A percentile compares a stretch with the other conserved stretches of the same genome.
These are phyloP conservation scores for Monilinia laxa DNA, from an alignment of 2,329 filamentous ascomycete genomes.

Conservation along the genomic window DNA sequence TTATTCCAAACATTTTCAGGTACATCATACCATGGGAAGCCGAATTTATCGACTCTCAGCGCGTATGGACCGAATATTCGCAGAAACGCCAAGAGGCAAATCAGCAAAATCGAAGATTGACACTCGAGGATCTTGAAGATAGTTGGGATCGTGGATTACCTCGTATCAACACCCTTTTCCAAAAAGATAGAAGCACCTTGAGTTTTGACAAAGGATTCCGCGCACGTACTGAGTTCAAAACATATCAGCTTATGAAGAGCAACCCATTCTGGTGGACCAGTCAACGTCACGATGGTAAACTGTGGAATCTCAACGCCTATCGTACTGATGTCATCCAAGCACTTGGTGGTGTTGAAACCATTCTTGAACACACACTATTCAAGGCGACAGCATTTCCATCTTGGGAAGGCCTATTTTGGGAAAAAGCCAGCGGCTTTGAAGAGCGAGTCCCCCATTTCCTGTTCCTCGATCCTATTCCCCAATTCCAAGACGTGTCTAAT, in stretches of 20 bases:
- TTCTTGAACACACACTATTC: slow-evolving; percentile 94
- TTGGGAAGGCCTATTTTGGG: slow-evolving; percentile 96
- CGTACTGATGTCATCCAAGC: slow-evolving; percentile 96
- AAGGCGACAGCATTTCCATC: slow-evolving; percentile 95
- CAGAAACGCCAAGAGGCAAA: slow-evolving; percentile 97
- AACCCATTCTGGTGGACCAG: slow-evolving; percentile 99
- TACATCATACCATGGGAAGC: slow-evolving; percentile 99
- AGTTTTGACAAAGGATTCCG: slow-evolving; percentile 99
- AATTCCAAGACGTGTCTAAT: too few relatives aligned
- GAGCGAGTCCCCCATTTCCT: not conserved
- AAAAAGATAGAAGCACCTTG: slow-evolving; percentile 94
- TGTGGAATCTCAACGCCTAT: slow-evolving; percentile 97
- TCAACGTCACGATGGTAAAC: slow-evolving; percentile 91
- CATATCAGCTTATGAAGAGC: slow-evolving; percentile 98
- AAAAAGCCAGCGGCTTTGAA: slow-evolving; percentile 55
- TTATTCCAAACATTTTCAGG: slow-evolving; percentile 98
- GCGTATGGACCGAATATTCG: slow-evolving; percentile 98
- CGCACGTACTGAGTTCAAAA: slow-evolving; percentile 92
- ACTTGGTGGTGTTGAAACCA: slow-evolving; percentile 88
- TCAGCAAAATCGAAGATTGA: slow-evolving; percentile 92
- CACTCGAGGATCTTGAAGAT: slow-evolving; percentile 93
- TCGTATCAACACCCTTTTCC: slow-evolving; percentile 97
- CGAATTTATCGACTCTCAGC: slow-evolving; percentile 97
- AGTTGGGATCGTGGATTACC: slow-evolving; percentile 98
- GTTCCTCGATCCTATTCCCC: too few relatives aligned